Evolutionary conservation across 1,139 yeast genomes (phyloP), one percentile per base, ranked within the genome.

Genomic region (Nakaseomyces uthaithaninus): DNA sequence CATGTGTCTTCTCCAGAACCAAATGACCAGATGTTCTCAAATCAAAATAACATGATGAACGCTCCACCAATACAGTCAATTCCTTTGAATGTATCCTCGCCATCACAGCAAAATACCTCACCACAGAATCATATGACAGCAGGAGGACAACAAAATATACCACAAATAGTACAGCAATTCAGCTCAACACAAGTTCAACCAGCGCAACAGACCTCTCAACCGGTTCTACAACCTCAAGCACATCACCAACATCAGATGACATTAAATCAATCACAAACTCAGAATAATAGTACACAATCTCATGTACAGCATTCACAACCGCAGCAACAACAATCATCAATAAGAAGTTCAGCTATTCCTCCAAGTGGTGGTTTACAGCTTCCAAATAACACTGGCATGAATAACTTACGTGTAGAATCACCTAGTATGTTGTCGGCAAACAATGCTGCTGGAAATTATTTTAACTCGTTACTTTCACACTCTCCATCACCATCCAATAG

Each of bases 71-170:
- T 28, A 14, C n/a, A 16, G 7, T 19, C 35, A 19, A 19, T 12
- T 10, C 35, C 16, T 12, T 19, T 19, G 9, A 37, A 34, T 12
- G 39, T 33, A 11, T 41, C 19, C 50, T 52, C 39, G 48, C 61
- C 41, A 60, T 30, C 23, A 40, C 45, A 16, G 39, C 49, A 16
- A 44, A 45, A 25, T 33, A 36, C 20, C 36, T 42, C 6, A 40
- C 44, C 31, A 10, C 33, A 25, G 19, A 26, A 16, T 24, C 48
- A 42, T 27, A 11, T 20, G n/a, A 28, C 33, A 16, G 44, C 23
- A 63, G 67, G 1, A 69, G 72, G 2, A 73, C 68, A 6, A 58
- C 72, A 45, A 57, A 74, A 18, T 7, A n/a, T 31, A 42, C 24
- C 43, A 39, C 25, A 26, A 6, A 8, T 25, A 2, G 36, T 33